Base-by-base conservation (phyloP, 306 rosid species). In the Ziziphus jujuba region DNA sequence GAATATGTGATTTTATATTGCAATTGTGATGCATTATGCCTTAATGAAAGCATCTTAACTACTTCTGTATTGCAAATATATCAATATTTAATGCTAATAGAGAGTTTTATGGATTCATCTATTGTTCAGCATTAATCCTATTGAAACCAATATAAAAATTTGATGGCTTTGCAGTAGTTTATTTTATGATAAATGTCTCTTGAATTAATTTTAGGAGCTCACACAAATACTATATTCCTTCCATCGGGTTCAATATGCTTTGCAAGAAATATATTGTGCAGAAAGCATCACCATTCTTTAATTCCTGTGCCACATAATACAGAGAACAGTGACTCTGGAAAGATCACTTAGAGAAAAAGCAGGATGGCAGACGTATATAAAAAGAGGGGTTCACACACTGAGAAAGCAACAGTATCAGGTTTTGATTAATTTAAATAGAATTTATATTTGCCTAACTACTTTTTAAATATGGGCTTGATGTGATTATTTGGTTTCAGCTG, bases 401-500 rank as follows among this genome's bases (percentile, higher is more conserved):
- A 85, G 78, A 80, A 82, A 84, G 85, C 84, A 91, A 17, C 89
- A 92, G 40, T 87, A 87, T 75, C 95, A 87, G 95, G 98, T 89
- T 70, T 63, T 40, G 28, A 34, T 63, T 69, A 53, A 36, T 66
- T 59, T 25, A 56, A 10, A 7, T 48, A 62, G 56, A 49, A 50
- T 20, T 28, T 64, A 12, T n/a, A 23, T 24, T 57, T 75, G 64
- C 54, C 47, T 38, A 56, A 17, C 40, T 43, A 7, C 23, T 31
- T 55, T 58, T 65, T 51, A 19, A 50, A 38, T 51, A 31, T 48
- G 24, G 66, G 61, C 35, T 68, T 77, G 77, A 77, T 71, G 70
- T 54, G 38, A 55, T 79, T 63, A 28, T 58, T 75, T 52, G 69
- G 44, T 82, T 85, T 76, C 92, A 87, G 91, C 65, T 89, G 80